phyloP scores from a whole-genome alignment of 2,329 filamentous ascomycete genomes.

The Colletotrichum sp. region DNA sequence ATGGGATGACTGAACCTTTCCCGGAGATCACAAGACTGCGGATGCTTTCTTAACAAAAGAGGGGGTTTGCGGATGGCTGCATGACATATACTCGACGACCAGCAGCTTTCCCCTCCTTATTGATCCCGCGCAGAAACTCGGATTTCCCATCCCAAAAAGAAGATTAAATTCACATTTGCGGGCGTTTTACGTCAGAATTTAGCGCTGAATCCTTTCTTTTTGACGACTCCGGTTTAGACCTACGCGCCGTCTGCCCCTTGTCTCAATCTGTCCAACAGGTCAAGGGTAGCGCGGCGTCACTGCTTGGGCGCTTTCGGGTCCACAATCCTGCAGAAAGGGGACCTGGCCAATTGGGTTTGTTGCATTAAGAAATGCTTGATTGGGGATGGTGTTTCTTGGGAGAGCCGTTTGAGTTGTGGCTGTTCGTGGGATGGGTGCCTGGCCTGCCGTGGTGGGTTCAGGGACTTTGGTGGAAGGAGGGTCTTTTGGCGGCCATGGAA shows the following conservation, averaged over 20 bases:
- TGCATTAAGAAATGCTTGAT: not conserved
- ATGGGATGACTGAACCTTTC: not conserved
- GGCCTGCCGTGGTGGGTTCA: not conserved
- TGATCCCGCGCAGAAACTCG: not conserved
- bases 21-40: accelerated
- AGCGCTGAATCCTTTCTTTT: not conserved
- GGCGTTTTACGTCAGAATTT: not conserved
- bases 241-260: not conserved
- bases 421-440: not conserved
- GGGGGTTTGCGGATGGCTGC: not conserved
- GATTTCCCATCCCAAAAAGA: not conserved
- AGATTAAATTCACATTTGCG: not conserved
- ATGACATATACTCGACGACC: not conserved
- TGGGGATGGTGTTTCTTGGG: not conserved
- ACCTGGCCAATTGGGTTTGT: not conserved
- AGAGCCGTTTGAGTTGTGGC: not conserved
- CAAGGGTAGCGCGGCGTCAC: not conserved
- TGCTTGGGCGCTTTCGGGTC: not conserved
- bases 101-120: not conserved
- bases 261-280: not conserved
- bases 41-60: accelerated
- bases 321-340: not conserved
- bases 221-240: not conserved
- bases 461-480: not conserved
- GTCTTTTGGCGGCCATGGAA: not conserved